These are phyloP conservation scores for Isabelozyma gotoi DNA, from an alignment of 805 yeast species.

Conservation along the genomic window DNA sequence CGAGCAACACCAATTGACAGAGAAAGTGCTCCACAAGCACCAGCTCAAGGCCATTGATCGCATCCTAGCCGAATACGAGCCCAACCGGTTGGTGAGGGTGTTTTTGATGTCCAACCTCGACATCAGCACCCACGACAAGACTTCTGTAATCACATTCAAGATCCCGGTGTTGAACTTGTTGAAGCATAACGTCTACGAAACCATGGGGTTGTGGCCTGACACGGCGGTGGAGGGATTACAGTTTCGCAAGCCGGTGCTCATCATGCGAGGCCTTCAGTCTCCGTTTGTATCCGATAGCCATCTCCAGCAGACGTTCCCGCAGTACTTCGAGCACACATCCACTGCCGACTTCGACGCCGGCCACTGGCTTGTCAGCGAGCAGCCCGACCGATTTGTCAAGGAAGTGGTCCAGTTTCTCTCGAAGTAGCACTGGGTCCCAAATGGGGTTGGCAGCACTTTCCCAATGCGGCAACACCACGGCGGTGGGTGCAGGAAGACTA, in stretches of 20 bases:
- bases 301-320: conserved; percentile 15
- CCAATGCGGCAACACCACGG: too few relatives aligned
- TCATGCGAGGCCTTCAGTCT: conserved; percentile 46
- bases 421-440: too few relatives aligned
- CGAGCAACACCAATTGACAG: conserved; percentile 9
- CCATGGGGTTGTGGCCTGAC: conserved; percentile 27
- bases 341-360: conserved; percentile 24
- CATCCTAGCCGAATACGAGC: conserved; percentile 22
- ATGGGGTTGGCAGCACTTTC: too few relatives aligned
- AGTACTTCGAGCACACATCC: conserved; percentile 19
- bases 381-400: conserved; percentile 29
- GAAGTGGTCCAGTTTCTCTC: conserved; percentile 7
- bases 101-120: conserved; percentile 41
- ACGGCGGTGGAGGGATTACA: conserved; percentile 6
- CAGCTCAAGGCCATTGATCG: conserved; percentile 14
- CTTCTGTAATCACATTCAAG: conserved; percentile 5
- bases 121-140: conserved; percentile 13
- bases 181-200: conserved; percentile 13
- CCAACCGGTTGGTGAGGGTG: conserved; percentile 24
- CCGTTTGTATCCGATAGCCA: conserved; percentile 36
- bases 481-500: too few relatives aligned
- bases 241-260: conserved; percentile 35
- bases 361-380: conserved; percentile 43
- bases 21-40: neutral
- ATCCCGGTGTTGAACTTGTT: conserved; percentile 23